A percentile compares a stretch with the other conserved stretches of the same genome.
Evolutionary conservation across 768 basidiomycete species (phyloP).

Genomic region (Naganishia friedmannii): DNA sequence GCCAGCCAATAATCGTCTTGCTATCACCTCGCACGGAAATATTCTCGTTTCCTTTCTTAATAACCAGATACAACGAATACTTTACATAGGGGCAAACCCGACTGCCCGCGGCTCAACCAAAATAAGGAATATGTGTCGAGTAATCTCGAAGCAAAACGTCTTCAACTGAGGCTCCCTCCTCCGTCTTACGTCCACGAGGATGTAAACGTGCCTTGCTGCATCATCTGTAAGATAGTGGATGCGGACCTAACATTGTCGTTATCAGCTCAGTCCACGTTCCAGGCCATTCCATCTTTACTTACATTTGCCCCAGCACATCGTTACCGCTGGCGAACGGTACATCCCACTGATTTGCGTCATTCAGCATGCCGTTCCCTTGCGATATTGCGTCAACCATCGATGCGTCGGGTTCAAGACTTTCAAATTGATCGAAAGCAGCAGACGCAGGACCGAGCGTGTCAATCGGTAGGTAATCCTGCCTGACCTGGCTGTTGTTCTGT

Average conservation of each 20-base stretch:
- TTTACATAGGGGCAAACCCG: background rate
- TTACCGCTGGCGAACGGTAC: constrained; percentile 29
- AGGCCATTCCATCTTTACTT: constrained; percentile 5
- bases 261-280: background rate
- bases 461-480: constrained; percentile 23
- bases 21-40: background rate
- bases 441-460: constrained; percentile 38
- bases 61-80: background rate
- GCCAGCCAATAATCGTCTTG: background rate
- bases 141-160: background rate
- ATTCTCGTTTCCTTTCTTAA: background rate
- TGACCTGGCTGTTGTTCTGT: background rate
- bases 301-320: constrained; percentile 30
- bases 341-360: constrained; percentile 24
- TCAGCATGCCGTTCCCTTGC: constrained; percentile 12
- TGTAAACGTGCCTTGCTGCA: constrained; percentile 49
- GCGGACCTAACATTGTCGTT: constrained; percentile 41
- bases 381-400: constrained; percentile 30
- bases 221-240: constrained; percentile 46
- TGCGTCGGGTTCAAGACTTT: constrained; percentile 37
- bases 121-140: background rate
- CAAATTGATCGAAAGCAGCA: constrained; percentile 41
- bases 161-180: background rate
- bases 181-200: constrained; percentile 23
- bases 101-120: background rate